Evolutionary conservation across 2,329 filamentous ascomycete genomes (phyloP).

Genomic region (Monilinia aucupariae): DNA sequence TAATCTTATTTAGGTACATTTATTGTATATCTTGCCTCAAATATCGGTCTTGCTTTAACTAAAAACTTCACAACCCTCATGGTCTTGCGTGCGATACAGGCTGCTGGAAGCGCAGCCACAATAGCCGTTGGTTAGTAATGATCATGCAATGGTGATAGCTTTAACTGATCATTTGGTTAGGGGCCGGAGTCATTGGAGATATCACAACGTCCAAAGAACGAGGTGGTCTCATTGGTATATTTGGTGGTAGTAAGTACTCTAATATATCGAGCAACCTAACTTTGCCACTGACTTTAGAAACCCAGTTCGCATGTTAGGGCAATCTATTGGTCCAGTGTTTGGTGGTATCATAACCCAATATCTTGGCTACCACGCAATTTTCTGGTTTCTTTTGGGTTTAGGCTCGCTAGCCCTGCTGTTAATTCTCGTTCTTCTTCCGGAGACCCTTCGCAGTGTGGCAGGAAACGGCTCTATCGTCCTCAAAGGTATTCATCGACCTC

Average conservation of each 20-base stretch:
- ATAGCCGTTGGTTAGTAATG: constrained; percentile 41
- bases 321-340: constrained; percentile 42
- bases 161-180: neutral
- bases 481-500: constrained; percentile 39
- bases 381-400: constrained; percentile 43
- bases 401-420: constrained; percentile 37
- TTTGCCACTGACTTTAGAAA: neutral
- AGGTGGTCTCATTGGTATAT: constrained; percentile 3
- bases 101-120: constrained; percentile 42
- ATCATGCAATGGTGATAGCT: constrained; percentile 36
- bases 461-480: constrained; percentile 27
- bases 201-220: constrained; percentile 8
- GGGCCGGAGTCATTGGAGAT: constrained; percentile 14
- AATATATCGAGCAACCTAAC: neutral
- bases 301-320: constrained; percentile 22
- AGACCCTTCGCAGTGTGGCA: constrained; percentile 27
- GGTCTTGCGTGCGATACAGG: constrained; percentile 44
- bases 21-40: constrained; percentile 43
- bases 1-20: constrained; percentile 37
- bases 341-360: constrained; percentile 43
- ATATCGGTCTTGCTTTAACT: constrained; percentile 42
- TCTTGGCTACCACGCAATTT: constrained; percentile 45
- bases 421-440: constrained; percentile 25
- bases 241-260: constrained; percentile 9
- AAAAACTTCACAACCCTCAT: constrained; percentile 42